These are phyloP conservation scores for Pleurotus salmoneostramineus DNA, from an alignment of 768 basidiomycete genomes.

Conservation along the genomic window DNA sequence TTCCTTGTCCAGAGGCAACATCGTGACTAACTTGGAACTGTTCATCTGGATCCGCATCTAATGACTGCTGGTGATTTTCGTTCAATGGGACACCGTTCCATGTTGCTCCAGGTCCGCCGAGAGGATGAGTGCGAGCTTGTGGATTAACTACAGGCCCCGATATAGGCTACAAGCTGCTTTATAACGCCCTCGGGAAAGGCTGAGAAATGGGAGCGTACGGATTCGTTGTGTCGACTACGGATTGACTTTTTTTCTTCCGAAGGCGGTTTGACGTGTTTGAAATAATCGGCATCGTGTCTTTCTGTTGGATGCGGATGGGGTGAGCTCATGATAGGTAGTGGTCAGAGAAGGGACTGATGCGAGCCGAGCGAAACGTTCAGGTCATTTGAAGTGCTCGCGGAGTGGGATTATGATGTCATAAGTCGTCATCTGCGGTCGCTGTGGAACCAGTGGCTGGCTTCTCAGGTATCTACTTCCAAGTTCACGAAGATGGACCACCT, in stretches of 20 bases:
- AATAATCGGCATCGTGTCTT: not conserved
- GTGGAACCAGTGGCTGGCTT: not conserved
- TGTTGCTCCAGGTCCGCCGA: conserved; percentile 11
- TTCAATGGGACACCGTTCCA: conserved; percentile 15
- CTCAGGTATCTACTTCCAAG: not conserved
- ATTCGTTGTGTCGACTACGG: not conserved
- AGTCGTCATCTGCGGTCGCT: not conserved
- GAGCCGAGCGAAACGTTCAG: not conserved
- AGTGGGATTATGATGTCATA: not conserved
- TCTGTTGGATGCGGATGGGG: not conserved
- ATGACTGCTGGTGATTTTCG: conserved; percentile 13
- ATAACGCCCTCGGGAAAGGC: not conserved
- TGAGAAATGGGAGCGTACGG: not conserved
- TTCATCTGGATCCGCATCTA: conserved; percentile 15
- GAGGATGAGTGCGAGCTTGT: conserved; percentile 14
- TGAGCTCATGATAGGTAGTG: not conserved
- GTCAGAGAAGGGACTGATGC: not conserved
- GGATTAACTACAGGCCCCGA: conserved; percentile 11
- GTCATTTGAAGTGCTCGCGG: not conserved
- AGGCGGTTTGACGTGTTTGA: not conserved
- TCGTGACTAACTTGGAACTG: conserved; percentile 3
- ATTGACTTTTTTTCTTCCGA: not conserved
- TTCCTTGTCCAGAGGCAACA: not conserved
- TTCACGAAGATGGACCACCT: not conserved
- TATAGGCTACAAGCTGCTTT: not conserved